Base-by-base conservation (phyloP, 106 monocot genomes). In the Phalaenopsis aphrodite region DNA sequence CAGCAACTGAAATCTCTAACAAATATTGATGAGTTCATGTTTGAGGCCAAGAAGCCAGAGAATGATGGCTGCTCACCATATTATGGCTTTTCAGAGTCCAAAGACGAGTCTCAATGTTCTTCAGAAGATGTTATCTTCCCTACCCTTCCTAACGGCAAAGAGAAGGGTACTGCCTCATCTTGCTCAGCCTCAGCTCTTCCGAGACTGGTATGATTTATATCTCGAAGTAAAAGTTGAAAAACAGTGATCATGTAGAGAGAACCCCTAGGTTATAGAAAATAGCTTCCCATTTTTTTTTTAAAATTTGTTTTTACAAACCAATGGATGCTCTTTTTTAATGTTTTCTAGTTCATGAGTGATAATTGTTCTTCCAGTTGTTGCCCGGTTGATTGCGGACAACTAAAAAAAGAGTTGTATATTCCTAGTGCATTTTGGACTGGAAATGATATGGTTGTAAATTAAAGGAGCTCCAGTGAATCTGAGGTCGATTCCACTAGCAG, bases 1-100 rank as follows among this genome's bases (percentile, higher is more conserved):
- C 84, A 52, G 46, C 93, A 91, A 75, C 80, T 93, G 64, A 89
- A 86, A 83, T 87, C 87, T 42, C 81, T 93, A 47, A 86, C 90
- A 39, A 78, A 66, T 19, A 75, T 92, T 21, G 86, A 92, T 30
- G 82, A 86, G 43, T 69, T 82, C 61, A 78, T 82, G 58, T 46
- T 82, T 18, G 87, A 84, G 64, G 5, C 79, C 6, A 83, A 79
- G 68, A 82, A 49, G 37, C 21, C 64, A 17, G 86, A 75, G 78
- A 23, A 18, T 19, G 79, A 77, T 21, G 84, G 67, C 3, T 45
- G 75, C 16, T 69, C 68, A 12, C 83, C 75, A 73, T 75, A 79
- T 71, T 10, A 42, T 46, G 39, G 5, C 64, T 42, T n/a, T 42
- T 16, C n/a, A 1, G 76, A 43, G 38, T 15, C 3, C 42, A 77